phyloP scores from a whole-genome alignment of 352 stramenopile genomes.

The Blastocystis sp. region DNA sequence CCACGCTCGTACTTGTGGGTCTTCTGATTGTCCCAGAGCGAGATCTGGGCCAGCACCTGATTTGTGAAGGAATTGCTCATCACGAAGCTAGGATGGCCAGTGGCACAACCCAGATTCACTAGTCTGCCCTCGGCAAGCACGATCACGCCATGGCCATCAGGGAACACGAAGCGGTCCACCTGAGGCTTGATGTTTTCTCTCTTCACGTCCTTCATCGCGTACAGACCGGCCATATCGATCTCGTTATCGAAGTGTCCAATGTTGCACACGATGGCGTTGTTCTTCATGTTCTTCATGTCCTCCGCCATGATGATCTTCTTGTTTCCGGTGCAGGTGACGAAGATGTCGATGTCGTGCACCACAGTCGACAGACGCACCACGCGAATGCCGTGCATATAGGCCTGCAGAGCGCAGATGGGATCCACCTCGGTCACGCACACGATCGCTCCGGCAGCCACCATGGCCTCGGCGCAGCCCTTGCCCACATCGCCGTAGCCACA shows the following conservation, averaged over 20 bases:
- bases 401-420: slow-evolving; percentile 94
- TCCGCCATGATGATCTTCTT: slow-evolving; percentile 95
- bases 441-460: slow-evolving; percentile 89
- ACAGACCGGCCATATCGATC: slow-evolving; percentile 92
- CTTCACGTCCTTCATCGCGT: slow-evolving; percentile 76
- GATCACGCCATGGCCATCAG: slow-evolving; percentile 89
- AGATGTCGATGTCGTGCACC: slow-evolving; percentile 84
- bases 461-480: slow-evolving; percentile 91
- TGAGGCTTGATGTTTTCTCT: slow-evolving; percentile 98
- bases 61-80: slow-evolving; percentile 99
- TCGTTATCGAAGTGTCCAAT: slow-evolving; percentile 99
- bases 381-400: slow-evolving; percentile 94
- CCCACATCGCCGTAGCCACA: slow-evolving; percentile 95
- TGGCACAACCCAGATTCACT: slow-evolving; percentile 95
- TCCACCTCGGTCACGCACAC: slow-evolving; percentile 96
- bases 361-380: slow-evolving; percentile 86
- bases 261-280: slow-evolving; percentile 99
- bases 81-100: slow-evolving; percentile 95
- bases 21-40: slow-evolving; percentile 91
- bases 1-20: slow-evolving; percentile 83
- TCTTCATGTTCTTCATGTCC: slow-evolving; percentile 97
- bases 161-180: slow-evolving; percentile 93
- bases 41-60: slow-evolving; percentile 94
- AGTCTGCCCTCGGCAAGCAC: slow-evolving; percentile 92
- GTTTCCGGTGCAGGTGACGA: slow-evolving; percentile 98